A percentile compares a stretch with the other conserved stretches of the same genome.
phyloP scores from a whole-genome alignment of 345 rosid genomes.

The Euphorbia peplus region DNA sequence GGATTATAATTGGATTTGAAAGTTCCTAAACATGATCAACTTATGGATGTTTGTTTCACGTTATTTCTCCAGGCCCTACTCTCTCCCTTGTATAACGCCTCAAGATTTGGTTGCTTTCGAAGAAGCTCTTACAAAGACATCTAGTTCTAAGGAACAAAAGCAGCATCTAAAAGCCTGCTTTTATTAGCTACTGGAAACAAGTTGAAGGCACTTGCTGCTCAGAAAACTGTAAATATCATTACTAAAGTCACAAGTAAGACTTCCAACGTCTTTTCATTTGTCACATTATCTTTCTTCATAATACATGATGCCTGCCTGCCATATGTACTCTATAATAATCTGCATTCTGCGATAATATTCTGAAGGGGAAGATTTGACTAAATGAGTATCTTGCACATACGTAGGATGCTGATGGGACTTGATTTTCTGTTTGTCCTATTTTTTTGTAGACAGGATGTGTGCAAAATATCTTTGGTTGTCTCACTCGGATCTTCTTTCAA shows the following conservation, averaged over 20 bases:
- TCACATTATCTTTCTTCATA: too few species aligned
- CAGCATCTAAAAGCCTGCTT: conserved; percentile 83
- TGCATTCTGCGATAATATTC: too few species aligned
- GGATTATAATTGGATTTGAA: not conserved
- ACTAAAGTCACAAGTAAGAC: conserved; percentile 79
- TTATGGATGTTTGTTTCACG: conserved; percentile 5
- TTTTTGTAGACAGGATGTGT: conserved; percentile 96
- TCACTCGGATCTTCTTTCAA: conserved; percentile 77
- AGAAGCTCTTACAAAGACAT: conserved; percentile 74
- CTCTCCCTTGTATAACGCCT: conserved; percentile 64
- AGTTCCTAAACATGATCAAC: not conserved
- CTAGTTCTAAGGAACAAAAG: conserved; percentile 88
- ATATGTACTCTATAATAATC: not conserved
- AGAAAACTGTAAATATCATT: conserved; percentile 66
- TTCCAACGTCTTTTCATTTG: not conserved
- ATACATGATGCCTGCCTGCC: not conserved
- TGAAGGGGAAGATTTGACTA: too few species aligned
- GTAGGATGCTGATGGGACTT: conserved; percentile 17
- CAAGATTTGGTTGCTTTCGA: conserved; percentile 78
- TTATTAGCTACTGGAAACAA: conserved; percentile 75
- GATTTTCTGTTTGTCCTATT: conserved; percentile 18
- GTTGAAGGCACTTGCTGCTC: conserved; percentile 77
- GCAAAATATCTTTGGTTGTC: conserved; percentile 87
- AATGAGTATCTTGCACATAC: too few species aligned
- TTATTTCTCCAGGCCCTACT: conserved; percentile 57